Percentiles rank a stretch among this genome's conserved stretches.
These are phyloP conservation scores for grape (Vitis vinifera) DNA, from an alignment of 164 flowering plant genomes.

Conservation along the genomic window ASM3070453v1 NC_081808.1:8414501-8415000, in stretches of 20 bases:
- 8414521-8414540: constrained; percentile 97
- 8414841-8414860: no score
- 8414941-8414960: no score
- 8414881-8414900: no score
- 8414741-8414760: constrained; percentile 62
- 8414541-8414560: constrained; percentile 99
- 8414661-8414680: constrained; percentile 98
- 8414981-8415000: no score
- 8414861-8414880: no score
- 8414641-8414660: constrained; percentile 96
- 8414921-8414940: no score
- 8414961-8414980: no score
- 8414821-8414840: no score
- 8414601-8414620: constrained; percentile 98
- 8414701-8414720: constrained; percentile 78
- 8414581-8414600: constrained; percentile 90
- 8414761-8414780: constrained; percentile 82
- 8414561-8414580: constrained; percentile 95
- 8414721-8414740: constrained; percentile 81
- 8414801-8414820: no score
- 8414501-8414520: constrained; percentile 97
- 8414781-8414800: no score
- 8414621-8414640: constrained; percentile 95
- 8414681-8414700: constrained; percentile 95
- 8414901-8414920: no score